Evolutionary conservation across 352 stramenopile species (phyloP).

Genomic region (Plasmopara muralis): DNA sequence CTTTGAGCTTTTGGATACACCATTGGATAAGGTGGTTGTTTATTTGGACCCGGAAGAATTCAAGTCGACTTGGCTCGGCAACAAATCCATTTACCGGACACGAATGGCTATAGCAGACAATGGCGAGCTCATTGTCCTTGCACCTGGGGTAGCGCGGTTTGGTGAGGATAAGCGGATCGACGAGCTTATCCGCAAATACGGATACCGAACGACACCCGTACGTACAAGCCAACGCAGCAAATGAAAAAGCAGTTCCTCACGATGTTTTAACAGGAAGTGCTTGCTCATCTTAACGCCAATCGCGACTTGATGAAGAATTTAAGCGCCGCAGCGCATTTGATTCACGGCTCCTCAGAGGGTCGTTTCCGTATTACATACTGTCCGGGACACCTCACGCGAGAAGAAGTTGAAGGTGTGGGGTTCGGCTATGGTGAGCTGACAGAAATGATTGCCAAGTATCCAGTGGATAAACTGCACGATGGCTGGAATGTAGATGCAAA

Average conservation of each 20-base stretch:
- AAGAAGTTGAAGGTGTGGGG: constrained; percentile 91
- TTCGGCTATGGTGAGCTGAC: constrained; percentile 88
- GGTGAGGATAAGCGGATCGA: constrained; percentile 94
- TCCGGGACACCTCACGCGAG: constrained; percentile 84
- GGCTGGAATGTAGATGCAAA: constrained; percentile 88
- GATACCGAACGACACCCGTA: constrained; percentile 93
- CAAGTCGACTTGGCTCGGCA: constrained; percentile 97
- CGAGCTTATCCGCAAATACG: constrained; percentile 94
- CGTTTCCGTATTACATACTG: constrained; percentile 96
- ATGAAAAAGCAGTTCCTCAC: constrained; percentile 6
- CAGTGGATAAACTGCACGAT: constrained; percentile 79
- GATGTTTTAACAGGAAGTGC: constrained; percentile 62
- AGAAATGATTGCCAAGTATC: constrained; percentile 81
- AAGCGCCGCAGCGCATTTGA: constrained; percentile 92
- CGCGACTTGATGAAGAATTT: constrained; percentile 94
- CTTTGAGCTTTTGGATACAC: constrained; percentile 91
- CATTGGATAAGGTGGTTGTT: constrained; percentile 93
- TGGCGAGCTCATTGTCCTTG: constrained; percentile 93
- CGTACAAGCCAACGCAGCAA: constrained; percentile 3
- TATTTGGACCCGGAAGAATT: constrained; percentile 95
- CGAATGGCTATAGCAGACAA: constrained; percentile 95
- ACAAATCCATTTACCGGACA: constrained; percentile 98
- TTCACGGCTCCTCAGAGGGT: constrained; percentile 96
- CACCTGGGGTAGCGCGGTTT: constrained; percentile 91
- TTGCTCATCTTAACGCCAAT: constrained; percentile 88